Base-by-base conservation (phyloP, 2,329 filamentous ascomycete species). In the Hymenoscyphus albidus region DNA sequence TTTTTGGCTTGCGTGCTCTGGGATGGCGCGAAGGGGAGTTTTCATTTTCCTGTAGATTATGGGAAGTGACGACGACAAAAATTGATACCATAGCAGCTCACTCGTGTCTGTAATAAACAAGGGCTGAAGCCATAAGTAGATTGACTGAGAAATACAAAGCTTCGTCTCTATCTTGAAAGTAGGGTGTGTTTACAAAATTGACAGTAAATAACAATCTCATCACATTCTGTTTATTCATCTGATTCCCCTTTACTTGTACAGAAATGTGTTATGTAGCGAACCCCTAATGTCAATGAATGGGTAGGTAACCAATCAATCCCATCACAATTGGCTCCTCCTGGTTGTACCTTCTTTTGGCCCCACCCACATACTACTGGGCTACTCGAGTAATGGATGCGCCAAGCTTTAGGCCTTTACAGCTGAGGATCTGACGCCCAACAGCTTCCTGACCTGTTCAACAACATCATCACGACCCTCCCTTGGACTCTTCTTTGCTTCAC, bases 31-130 rank as follows among this genome's bases (percentile, higher is more conserved):
- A 51, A 38, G 57, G 57, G 59, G 38, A 59, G 27, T 27, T 27
- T 27, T 27, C 27, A 27, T 59, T 61, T 22, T 51, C 56, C 40
- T 62, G 58, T 62, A 63, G 64, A 65, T 44, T 59, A 62, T 57
- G 56, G 51, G 48, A 56, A 48, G 54, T 13, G 55, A 48, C 18
- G 60, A 56, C 64, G 31, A 60, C 35, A 58, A 63, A 56, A 63
- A 40, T 59, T 62, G 64, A 63, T 65, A 63, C 64, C 61, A 61
- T 39, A 31, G 39, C 16, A 60, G 42, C 39, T 61, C 57, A 63
- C 38, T 62, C 58, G 42, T 59, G 56, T 62, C 58, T 51, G 35
- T 58, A 54, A 62, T 58, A 54, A 62, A 32, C 48, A 58, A 62
- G 54, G 55, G 42, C 59, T 58, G 42, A 64, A 31, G 55, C 32